These are phyloP conservation scores for Exophiala sideris DNA, from an alignment of 2,329 filamentous ascomycete species.

Conservation along the genomic window DNA sequence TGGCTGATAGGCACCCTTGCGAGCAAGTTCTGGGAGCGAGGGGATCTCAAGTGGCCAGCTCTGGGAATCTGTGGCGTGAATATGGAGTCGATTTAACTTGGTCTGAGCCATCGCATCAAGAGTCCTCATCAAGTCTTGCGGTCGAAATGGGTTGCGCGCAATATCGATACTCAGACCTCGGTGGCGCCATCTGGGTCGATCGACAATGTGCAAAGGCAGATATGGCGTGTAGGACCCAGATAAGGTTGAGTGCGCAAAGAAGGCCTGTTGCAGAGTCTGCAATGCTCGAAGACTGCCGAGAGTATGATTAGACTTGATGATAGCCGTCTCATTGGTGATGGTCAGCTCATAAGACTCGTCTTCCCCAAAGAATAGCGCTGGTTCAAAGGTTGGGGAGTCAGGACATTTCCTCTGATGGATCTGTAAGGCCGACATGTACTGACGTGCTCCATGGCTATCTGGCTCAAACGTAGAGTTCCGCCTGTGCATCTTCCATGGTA, in stretches of 20 bases:
- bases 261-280: slow-evolving; percentile 32
- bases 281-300: slow-evolving; percentile 30
- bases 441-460: slow-evolving; percentile 1
- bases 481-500: slow-evolving; percentile 33
- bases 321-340: slow-evolving; percentile 25
- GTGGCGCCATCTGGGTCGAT: slow-evolving; percentile 70
- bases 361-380: slow-evolving; percentile 23
- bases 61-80: slow-evolving; percentile 56
- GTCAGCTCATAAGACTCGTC: slow-evolving; percentile 31
- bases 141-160: slow-evolving; percentile 66
- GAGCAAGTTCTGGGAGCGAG: slow-evolving; percentile 65
- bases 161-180: slow-evolving; percentile 79
- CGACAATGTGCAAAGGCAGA: slow-evolving; percentile 69
- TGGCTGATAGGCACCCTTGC: slow-evolving; percentile 68
- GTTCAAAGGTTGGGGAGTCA: slow-evolving; percentile 1
- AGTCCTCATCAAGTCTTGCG: slow-evolving; percentile 66
- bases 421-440: slow-evolving; percentile 24
- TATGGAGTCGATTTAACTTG: slow-evolving; percentile 57
- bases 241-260: slow-evolving; percentile 29
- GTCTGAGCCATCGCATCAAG: slow-evolving; percentile 68
- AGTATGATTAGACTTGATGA: slow-evolving; percentile 27
- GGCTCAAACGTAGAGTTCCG: slow-evolving; percentile 30
- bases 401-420: slow-evolving; percentile 25
- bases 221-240: slow-evolving; percentile 61
- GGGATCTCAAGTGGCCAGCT: slow-evolving; percentile 74